Conservation (phyloP, 2,329 filamentous ascomycete species). For the Aotearoamyces nothofagi region DNA sequence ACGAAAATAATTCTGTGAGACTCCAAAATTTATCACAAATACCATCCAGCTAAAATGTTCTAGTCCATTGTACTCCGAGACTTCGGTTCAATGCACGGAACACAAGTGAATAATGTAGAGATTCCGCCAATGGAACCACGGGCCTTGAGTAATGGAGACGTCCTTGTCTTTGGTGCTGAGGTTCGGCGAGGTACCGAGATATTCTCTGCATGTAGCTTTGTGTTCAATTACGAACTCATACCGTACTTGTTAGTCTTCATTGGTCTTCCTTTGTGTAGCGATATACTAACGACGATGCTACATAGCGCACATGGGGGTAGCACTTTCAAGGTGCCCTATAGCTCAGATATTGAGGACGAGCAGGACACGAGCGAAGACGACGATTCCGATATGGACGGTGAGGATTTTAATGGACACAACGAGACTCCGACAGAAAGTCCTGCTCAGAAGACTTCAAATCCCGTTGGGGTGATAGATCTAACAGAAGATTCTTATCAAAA, state of each 20-base stretch:
- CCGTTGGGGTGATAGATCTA: not conserved
- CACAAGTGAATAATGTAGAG: slow-evolving; percentile 32
- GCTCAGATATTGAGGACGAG: slow-evolving; percentile 16
- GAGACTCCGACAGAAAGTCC: slow-evolving; percentile 4
- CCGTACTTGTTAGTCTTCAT: slow-evolving; percentile 15
- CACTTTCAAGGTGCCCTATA: slow-evolving; percentile 14
- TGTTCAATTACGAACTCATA: slow-evolving; percentile 11
- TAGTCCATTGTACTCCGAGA: slow-evolving; percentile 34
- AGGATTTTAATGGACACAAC: no score
- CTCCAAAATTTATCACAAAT: not conserved
- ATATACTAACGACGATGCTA: slow-evolving; percentile 3
- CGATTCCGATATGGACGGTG: slow-evolving; percentile 11
- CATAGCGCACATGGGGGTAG: slow-evolving; percentile 6
- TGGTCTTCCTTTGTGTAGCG: slow-evolving; percentile 1
- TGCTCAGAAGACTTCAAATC: not conserved
- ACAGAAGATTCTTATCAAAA: no score
- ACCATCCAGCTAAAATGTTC: slow-evolving; percentile 13
- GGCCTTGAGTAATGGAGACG: slow-evolving; percentile 20
- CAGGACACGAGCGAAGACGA: slow-evolving; percentile 4
- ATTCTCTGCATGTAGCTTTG: slow-evolving; percentile 18
- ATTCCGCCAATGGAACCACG: slow-evolving; percentile 18
- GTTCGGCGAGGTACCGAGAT: slow-evolving; percentile 30
- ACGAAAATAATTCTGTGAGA: slow-evolving; percentile 28
- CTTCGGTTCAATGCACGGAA: slow-evolving; percentile 46
- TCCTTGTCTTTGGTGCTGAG: slow-evolving; percentile 30